phyloP scores from a whole-genome alignment of 1,284 basidiomycete species.

The Austroboletus novae-zelandiae region DNA sequence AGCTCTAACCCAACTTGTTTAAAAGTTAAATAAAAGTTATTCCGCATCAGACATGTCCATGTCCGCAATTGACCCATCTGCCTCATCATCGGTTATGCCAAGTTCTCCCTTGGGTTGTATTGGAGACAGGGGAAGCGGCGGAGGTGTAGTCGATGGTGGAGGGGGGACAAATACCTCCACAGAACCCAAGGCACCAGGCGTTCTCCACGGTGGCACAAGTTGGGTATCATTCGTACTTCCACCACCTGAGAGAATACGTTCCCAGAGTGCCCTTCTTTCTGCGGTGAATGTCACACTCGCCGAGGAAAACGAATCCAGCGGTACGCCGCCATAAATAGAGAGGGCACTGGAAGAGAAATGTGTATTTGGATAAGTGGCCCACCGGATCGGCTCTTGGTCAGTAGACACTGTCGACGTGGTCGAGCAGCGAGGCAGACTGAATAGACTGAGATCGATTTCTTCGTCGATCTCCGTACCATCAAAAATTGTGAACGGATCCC shows the following conservation, averaged over 20 bases:
- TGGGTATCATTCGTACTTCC: background rate
- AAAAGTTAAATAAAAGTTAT: constrained; percentile 6
- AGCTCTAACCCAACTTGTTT: constrained; percentile 18
- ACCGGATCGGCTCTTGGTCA: constrained; percentile 36
- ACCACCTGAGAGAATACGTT: constrained; percentile 31
- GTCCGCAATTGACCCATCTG: constrained; percentile 17
- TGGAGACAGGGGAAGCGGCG: constrained; percentile 23
- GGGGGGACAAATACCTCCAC: constrained; percentile 11
- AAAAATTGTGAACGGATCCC: constrained; percentile 37
- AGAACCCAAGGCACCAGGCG: constrained; percentile 3
- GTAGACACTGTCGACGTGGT: background rate
- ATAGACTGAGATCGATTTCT: constrained; percentile 26
- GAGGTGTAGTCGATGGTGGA: constrained; percentile 27
- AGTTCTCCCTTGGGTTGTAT: background rate
- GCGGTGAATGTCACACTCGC: constrained; percentile 36
- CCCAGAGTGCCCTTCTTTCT: constrained; percentile 42
- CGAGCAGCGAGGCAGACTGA: background rate
- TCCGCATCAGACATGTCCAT: constrained; percentile 33
- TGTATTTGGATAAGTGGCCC: constrained; percentile 61
- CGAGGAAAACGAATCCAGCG: constrained; percentile 34
- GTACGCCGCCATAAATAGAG: constrained; percentile 46
- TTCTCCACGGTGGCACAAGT: constrained; percentile 27
- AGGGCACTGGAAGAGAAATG: constrained; percentile 58
- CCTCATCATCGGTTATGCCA: background rate
- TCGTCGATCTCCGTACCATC: constrained; percentile 38